Percentiles rank a stretch among this genome's conserved stretches.
Conservation (phyloP, 2,329 filamentous ascomycete species). For the Orbilia quercus region DNA sequence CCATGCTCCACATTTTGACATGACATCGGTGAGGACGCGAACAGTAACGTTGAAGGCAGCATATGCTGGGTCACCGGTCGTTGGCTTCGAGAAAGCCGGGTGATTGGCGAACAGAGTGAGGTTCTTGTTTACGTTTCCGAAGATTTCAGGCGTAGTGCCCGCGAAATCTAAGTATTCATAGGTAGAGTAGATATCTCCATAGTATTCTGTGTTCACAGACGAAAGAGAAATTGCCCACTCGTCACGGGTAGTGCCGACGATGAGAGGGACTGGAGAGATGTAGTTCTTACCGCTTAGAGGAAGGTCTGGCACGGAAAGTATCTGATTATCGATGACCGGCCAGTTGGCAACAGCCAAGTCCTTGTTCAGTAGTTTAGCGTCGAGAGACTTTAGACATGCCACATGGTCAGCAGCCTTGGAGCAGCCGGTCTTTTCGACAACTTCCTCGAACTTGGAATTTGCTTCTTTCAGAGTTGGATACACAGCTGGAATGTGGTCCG, state of each 20-base stretch:
- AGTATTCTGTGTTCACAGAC: constrained; percentile 58
- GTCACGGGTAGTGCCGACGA: constrained; percentile 63
- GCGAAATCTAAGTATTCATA: constrained; percentile 56
- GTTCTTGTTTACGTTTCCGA: constrained; percentile 42
- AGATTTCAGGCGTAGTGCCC: constrained; percentile 27
- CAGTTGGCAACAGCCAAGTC: neutral
- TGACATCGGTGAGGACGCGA: constrained; percentile 61
- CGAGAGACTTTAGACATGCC: constrained; percentile 17
- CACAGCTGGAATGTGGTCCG: neutral
- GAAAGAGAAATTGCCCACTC: constrained; percentile 62
- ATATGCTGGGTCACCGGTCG: constrained; percentile 46
- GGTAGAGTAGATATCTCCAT: constrained; percentile 56
- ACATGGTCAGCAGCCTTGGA: constrained; percentile 14
- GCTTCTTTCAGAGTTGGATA: constrained; percentile 21
- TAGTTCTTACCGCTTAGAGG: constrained; percentile 60
- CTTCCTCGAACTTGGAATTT: neutral
- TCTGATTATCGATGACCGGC: constrained; percentile 61
- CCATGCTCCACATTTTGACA: constrained; percentile 62
- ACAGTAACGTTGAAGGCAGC: constrained; percentile 62
- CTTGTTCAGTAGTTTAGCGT: neutral
- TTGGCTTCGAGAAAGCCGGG: constrained; percentile 45
- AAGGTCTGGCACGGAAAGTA: constrained; percentile 57
- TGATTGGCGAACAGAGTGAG: constrained; percentile 57
- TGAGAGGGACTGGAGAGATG: constrained; percentile 61
- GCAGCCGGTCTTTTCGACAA: constrained; percentile 15